Conservation (phyloP, 257 asterid species). For the Solanum chilense region DNA sequence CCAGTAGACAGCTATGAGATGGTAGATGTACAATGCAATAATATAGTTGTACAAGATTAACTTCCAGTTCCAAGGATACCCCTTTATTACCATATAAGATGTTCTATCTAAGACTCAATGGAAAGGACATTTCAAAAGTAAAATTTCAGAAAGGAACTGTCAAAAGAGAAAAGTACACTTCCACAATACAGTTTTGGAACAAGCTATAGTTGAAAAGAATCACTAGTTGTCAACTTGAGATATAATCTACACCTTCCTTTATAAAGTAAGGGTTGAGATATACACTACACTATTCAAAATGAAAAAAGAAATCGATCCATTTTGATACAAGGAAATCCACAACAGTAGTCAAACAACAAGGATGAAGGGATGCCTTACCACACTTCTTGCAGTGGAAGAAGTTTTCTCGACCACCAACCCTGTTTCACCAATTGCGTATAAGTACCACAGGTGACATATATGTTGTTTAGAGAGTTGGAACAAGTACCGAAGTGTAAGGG, state of each 20-base stretch:
- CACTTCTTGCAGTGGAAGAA: constrained; percentile 87
- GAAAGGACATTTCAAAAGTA: background rate
- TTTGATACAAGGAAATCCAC: background rate
- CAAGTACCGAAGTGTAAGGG: background rate
- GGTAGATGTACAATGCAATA: background rate
- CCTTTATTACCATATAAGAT: background rate
- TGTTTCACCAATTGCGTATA: constrained; percentile 21
- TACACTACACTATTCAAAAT: background rate
- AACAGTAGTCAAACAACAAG: background rate
- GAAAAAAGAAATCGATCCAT: background rate
- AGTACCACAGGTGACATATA: background rate
- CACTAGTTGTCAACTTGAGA: background rate
- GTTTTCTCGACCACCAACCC: constrained; percentile 87
- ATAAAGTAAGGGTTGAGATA: background rate
- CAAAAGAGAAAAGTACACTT: background rate
- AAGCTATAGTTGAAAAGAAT: background rate
- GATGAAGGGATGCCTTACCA: constrained; percentile 33
- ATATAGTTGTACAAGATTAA: background rate
- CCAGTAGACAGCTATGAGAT: background rate
- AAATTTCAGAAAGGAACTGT: background rate
- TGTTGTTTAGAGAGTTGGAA: background rate
- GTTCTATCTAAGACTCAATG: background rate
- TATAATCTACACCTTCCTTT: background rate
- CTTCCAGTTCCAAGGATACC: background rate
- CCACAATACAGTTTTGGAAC: background rate